Evolutionary conservation across 1,139 yeast species (phyloP).

Genomic region (Yamadazyma sp.): DNA sequence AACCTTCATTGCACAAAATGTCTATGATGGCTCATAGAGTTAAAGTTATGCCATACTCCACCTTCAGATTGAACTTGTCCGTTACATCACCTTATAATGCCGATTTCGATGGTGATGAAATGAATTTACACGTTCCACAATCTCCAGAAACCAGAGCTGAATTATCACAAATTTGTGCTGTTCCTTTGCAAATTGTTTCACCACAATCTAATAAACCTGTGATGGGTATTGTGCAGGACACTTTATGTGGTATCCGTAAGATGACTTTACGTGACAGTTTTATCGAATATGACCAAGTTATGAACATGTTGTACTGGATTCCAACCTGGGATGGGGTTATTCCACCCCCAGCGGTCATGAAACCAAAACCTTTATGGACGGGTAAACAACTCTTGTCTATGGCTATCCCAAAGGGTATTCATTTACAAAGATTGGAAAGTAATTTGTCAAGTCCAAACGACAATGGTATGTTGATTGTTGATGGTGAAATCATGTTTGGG

Average conservation of each 20-base stretch:
- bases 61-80: slow-evolving; percentile 92
- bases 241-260: slow-evolving; percentile 94
- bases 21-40: slow-evolving; percentile 99
- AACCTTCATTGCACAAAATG: slow-evolving; percentile 98
- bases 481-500: slow-evolving; percentile 95
- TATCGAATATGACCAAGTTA: slow-evolving; percentile 88
- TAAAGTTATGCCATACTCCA: slow-evolving; percentile 97
- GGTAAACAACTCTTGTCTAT: slow-evolving; percentile 93
- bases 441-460: slow-evolving; percentile 85
- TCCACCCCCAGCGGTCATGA: slow-evolving; percentile 93
- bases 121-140: slow-evolving; percentile 99
- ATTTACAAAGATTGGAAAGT: slow-evolving; percentile 86
- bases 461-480: slow-evolving; percentile 86
- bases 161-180: slow-evolving; percentile 91
- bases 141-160: slow-evolving; percentile 98
- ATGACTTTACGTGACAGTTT: slow-evolving; percentile 89
- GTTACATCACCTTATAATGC: slow-evolving; percentile 99
- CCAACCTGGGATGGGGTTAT: slow-evolving; percentile 99
- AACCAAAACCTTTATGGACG: slow-evolving; percentile 96
- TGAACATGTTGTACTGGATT: slow-evolving; percentile 96
- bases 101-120: slow-evolving; percentile 99
- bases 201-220: slow-evolving; percentile 99
- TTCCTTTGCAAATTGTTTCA: slow-evolving; percentile 94
- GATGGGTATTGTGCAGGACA: slow-evolving; percentile 99
- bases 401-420: slow-evolving; percentile 95